Evolutionary conservation across 441 rosid species (phyloP), one percentile per base, ranked within the genome.

Genomic region (Populus hybrid): DNA sequence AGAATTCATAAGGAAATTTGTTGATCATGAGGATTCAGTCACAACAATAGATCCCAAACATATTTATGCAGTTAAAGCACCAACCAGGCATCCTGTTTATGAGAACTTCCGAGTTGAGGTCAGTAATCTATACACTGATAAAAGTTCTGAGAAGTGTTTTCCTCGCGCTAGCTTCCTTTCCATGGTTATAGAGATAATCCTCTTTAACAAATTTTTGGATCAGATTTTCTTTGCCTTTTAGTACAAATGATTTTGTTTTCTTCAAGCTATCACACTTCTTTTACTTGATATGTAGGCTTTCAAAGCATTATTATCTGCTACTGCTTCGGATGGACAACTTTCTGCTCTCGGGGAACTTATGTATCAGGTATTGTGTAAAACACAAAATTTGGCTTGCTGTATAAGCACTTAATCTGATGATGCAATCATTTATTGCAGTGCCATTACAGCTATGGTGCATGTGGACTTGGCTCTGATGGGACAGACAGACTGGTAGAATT

Each of bases 61-160:
- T 78, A 79, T 85, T 70, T 97, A 97, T 86, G 89, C 87, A 70
- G 95, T 94, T 75, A 89, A 38, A 83, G 97, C 98, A 70, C 85
- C 98, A 35, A 88, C 95, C 67, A 90, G 86, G 80, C 99, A 97
- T 87, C 98, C 98, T 70, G 88, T 97, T 76, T 93, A 94, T 69
- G 98, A 97, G 81, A 97, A 93, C 83, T 97, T 97, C 87, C 87
- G 98, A 23, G 99, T 97, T 84, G 90, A 92, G 98, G 98, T 94
- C 73, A 67, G 93, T 82, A 70, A 16, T 18, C n/a, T 18, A 53
- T 53, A 18, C 7, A 53, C 7, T 16, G 61, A 53, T 5, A 1
- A 53, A 16, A 16, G n/a, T 18, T 53, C 21, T 1, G 61, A 18
- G n/a, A 53, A 53, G 61, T 53, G 61, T 16, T 18, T 50, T 53